phyloP scores from a whole-genome alignment of 768 basidiomycete species.

The Gautieria morchelliformis region DNA sequence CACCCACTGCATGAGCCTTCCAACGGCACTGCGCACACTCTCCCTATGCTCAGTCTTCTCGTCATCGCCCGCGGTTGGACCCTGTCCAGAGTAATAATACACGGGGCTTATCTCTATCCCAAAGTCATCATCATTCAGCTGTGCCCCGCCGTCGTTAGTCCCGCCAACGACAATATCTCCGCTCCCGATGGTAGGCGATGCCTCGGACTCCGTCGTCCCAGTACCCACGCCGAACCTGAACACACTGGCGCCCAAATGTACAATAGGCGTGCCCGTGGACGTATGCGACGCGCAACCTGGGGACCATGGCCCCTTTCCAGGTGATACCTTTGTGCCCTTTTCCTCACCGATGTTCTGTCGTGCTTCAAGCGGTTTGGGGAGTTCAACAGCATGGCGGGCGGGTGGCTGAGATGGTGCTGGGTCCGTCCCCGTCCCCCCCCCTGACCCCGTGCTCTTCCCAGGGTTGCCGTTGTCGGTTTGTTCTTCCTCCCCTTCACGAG shows the following conservation, averaged over 20 bases:
- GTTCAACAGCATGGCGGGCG: neutral
- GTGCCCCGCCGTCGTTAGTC: neutral
- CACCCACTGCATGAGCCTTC: neutral
- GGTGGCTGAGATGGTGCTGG: constrained; percentile 7
- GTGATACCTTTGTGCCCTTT: neutral
- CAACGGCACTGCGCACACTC: neutral
- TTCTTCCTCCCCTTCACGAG: neutral
- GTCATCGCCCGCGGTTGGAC: neutral
- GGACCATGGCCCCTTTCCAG: neutral
- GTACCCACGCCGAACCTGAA: neutral
- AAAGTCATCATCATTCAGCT: neutral
- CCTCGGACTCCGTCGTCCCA: neutral
- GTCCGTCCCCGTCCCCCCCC: neutral
- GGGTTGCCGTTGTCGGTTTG: neutral
- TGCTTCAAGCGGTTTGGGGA: neutral
- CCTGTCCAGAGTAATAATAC: constrained; percentile 18
- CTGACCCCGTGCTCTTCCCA: neutral
- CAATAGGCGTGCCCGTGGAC: neutral
- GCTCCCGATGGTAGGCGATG: neutral
- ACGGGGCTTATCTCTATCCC: constrained; percentile 33
- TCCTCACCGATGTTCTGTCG: neutral
- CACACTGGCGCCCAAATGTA: neutral
- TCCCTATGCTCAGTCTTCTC: neutral
- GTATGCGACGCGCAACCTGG: neutral
- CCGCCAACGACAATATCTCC: neutral